Conservation (phyloP, 805 yeast genomes). For the Candida argentea region DNA sequence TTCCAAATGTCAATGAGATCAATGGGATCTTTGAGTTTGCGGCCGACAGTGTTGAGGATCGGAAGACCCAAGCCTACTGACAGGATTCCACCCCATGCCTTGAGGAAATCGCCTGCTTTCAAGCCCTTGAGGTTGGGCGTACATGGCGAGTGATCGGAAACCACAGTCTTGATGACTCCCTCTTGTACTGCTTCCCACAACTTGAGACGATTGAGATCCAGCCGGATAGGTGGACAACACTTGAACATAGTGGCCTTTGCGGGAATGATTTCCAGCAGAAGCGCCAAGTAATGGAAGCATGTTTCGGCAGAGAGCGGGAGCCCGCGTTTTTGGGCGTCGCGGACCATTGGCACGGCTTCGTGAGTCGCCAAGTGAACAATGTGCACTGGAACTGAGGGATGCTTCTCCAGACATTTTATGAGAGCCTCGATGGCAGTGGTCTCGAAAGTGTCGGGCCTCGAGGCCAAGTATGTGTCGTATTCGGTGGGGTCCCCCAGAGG, state of each 20-base stretch:
- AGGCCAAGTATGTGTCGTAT: slow-evolving; percentile 65
- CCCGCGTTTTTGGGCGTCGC: slow-evolving; percentile 48
- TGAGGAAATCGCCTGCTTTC: slow-evolving; percentile 75
- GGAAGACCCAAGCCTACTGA: slow-evolving; percentile 90
- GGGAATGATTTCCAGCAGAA: slow-evolving; percentile 69
- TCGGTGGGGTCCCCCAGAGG: slow-evolving; percentile 44
- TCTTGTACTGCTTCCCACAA: slow-evolving; percentile 72
- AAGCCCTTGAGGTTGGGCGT: slow-evolving; percentile 83
- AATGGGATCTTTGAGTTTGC: slow-evolving; percentile 40
- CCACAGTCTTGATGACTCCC: slow-evolving; percentile 70
- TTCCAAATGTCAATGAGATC: slow-evolving; percentile 50
- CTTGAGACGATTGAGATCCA: slow-evolving; percentile 55
- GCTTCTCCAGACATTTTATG: slow-evolving; percentile 46
- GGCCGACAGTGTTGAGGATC: slow-evolving; percentile 66
- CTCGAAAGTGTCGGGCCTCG: slow-evolving; percentile 85
- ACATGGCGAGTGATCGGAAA: slow-evolving; percentile 94
- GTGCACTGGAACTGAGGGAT: slow-evolving; percentile 63
- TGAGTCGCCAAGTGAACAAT: slow-evolving; percentile 86
- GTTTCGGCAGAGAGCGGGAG: slow-evolving; percentile 81
- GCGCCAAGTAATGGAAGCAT: slow-evolving; percentile 82
- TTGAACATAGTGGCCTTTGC: slow-evolving; percentile 75
- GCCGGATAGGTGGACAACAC: slow-evolving; percentile 92
- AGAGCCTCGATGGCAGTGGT: slow-evolving; percentile 72
- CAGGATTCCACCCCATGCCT: slow-evolving; percentile 95
- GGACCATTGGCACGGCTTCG: slow-evolving; percentile 67